Conservation (phyloP, 352 stramenopile species). For the Globisporangium cystogenes region DNA sequence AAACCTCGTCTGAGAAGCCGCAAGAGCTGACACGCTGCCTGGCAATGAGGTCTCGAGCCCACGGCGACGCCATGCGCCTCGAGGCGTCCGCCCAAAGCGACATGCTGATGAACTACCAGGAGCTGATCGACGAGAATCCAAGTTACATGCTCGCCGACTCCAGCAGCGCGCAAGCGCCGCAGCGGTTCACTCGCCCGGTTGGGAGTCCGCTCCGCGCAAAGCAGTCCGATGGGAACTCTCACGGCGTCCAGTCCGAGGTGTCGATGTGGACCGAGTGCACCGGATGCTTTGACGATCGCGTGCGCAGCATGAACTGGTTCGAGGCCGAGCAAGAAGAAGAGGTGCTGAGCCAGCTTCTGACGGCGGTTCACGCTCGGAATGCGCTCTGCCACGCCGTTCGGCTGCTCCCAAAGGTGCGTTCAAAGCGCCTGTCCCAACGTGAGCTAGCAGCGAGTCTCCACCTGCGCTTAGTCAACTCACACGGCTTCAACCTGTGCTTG, state of each 20-base stretch:
- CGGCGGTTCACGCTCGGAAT: slow-evolving; percentile 55
- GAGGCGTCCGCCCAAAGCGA: slow-evolving; percentile 8
- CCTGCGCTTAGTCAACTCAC: slow-evolving; percentile 4
- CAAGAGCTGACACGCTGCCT: slow-evolving; percentile 2
- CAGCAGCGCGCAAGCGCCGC: slow-evolving; percentile 24
- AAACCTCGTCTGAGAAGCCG: not conserved
- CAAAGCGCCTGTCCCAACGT: not conserved
- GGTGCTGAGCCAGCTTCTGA: slow-evolving; percentile 50
- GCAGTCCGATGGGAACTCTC: slow-evolving; percentile 18
- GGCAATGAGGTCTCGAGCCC: not conserved
- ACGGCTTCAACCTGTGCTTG: not conserved
- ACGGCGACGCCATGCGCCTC: not conserved
- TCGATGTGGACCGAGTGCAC: slow-evolving; percentile 71
- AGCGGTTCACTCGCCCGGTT: slow-evolving; percentile 16
- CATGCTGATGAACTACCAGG: slow-evolving; percentile 44
- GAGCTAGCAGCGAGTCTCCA: too few relatives aligned
- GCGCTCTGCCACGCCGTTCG: slow-evolving; percentile 64
- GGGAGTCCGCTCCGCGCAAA: slow-evolving; percentile 45
- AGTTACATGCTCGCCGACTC: slow-evolving; percentile 70
- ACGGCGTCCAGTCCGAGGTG: slow-evolving; percentile 26
- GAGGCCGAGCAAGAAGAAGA: slow-evolving; percentile 69
- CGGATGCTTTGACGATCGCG: slow-evolving; percentile 44
- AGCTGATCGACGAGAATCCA: slow-evolving; percentile 73
- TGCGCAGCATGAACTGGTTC: slow-evolving; percentile 48
- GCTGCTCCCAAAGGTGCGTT: slow-evolving; percentile 36